A percentile compares a stretch with the other conserved stretches of the same genome.
Conservation (phyloP, 441 rosid genomes). For the Gossypium aridum region DNA sequence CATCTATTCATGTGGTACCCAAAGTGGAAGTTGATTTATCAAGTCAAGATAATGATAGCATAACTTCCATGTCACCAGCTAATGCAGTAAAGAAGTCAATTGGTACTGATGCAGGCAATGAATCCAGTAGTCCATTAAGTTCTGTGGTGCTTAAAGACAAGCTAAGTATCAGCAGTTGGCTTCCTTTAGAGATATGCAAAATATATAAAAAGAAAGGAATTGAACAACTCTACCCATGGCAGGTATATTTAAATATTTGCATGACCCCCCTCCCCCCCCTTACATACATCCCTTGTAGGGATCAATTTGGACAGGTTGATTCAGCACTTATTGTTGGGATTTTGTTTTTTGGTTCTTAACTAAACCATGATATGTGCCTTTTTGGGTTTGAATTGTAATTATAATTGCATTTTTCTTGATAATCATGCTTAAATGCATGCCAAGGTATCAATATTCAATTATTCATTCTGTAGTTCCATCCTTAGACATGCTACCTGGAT, state of each 20-base stretch:
- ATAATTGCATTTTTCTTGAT: not conserved
- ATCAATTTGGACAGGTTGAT: not conserved
- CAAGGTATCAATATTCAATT: not conserved
- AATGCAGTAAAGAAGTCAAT: conserved; percentile 27
- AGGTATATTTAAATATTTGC: conserved; percentile 41
- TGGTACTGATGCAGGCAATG: conserved; percentile 35
- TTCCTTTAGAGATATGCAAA: conserved; percentile 75
- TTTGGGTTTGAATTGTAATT: not conserved
- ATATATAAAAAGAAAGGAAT: conserved; percentile 79
- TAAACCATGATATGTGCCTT: not conserved
- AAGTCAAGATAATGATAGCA: conserved; percentile 25
- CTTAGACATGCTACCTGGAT: not conserved
- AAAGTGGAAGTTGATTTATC: conserved; percentile 25
- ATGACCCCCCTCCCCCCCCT: no score
- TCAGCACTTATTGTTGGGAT: not conserved
- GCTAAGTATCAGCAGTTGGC: conserved; percentile 69
- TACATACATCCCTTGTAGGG: no score
- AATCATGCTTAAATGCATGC: not conserved
- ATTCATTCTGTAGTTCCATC: not conserved
- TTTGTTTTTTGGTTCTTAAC: not conserved
- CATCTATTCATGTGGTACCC: conserved; percentile 19
- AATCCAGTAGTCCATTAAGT: conserved; percentile 71
- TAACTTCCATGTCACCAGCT: conserved; percentile 25
- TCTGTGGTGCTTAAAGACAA: conserved; percentile 35
- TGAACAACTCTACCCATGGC: conserved; percentile 84